Evolutionary conservation across 148 eudicot species (phyloP).

Genomic region (Bassia scoparia): DNA sequence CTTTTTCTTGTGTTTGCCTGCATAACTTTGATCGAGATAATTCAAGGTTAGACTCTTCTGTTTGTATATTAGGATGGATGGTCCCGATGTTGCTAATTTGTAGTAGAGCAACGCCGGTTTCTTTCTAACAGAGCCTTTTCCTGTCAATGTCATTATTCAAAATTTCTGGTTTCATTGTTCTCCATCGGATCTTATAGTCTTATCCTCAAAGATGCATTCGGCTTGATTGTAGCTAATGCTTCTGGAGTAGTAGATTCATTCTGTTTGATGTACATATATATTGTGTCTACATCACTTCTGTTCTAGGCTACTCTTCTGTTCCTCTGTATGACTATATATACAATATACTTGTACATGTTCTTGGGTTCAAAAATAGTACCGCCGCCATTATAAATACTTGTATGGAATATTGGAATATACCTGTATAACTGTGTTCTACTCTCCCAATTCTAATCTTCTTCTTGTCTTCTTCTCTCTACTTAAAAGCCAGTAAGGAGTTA

Average conservation of each 20-base stretch:
- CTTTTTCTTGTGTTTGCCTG: slow-evolving; percentile 85
- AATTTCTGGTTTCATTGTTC: slow-evolving; percentile 7
- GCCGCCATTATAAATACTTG: not conserved
- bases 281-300: not conserved
- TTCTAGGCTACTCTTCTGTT: too few species aligned
- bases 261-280: not conserved
- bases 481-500: too few species aligned
- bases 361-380: not conserved
- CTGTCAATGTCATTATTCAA: not conserved
- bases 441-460: too few species aligned
- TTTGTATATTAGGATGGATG: slow-evolving; percentile 1
- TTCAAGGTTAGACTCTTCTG: slow-evolving; percentile 30
- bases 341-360: too few species aligned
- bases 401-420: too few species aligned
- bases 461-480: too few species aligned
- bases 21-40: slow-evolving; percentile 68
- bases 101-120: slow-evolving; percentile 13
- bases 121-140: not conserved
- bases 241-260: not conserved
- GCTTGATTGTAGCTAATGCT: not conserved
- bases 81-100: slow-evolving; percentile 12
- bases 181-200: not conserved
- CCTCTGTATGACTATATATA: too few species aligned
- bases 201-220: not conserved
- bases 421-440: too few species aligned